Conservation (phyloP, 495 filamentous ascomycete genomes). For the Annulohypoxylon bovei region DNA sequence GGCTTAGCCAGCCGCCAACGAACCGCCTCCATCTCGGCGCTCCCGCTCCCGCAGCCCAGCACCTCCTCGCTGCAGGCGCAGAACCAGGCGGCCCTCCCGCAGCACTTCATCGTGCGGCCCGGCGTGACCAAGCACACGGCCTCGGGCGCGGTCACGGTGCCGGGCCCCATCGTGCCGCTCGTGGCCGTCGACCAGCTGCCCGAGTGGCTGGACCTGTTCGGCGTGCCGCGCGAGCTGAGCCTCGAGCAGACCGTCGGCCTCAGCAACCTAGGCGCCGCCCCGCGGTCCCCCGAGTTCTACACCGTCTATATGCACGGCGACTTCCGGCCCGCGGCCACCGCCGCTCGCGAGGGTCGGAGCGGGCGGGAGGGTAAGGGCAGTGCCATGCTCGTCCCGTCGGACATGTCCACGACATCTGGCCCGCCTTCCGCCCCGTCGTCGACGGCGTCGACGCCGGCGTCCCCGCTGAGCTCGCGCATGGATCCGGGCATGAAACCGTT, state of each 20-base stretch:
- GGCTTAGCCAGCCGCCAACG: background rate
- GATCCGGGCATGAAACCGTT: background rate
- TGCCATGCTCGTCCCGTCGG: background rate
- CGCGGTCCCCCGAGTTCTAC: conserved; percentile 45
- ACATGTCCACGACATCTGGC: background rate
- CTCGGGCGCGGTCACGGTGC: conserved; percentile 26
- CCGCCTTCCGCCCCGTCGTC: conserved; percentile 6
- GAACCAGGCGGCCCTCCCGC: conserved; percentile 25
- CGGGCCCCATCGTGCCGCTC: conserved; percentile 54
- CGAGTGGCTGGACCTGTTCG: conserved; percentile 49
- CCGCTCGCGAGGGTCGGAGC: no score
- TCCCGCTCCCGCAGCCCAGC: background rate
- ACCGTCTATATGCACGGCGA: conserved; percentile 38
- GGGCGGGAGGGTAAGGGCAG: background rate
- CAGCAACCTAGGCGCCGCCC: conserved; percentile 51
- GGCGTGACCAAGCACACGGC: conserved; percentile 20
- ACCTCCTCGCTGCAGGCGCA: background rate
- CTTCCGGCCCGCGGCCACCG: background rate
- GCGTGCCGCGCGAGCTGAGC: conserved; percentile 51
- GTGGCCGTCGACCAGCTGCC: conserved; percentile 59
- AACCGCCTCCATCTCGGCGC: background rate
- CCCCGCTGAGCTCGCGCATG: background rate
- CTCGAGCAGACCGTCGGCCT: conserved; percentile 52
- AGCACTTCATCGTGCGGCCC: conserved; percentile 53
- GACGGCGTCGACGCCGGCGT: background rate